A percentile compares a stretch with the other conserved stretches of the same genome.
Evolutionary conservation across 2,329 filamentous ascomycete genomes (phyloP).

Genomic region (Penicillium sp.): DNA sequence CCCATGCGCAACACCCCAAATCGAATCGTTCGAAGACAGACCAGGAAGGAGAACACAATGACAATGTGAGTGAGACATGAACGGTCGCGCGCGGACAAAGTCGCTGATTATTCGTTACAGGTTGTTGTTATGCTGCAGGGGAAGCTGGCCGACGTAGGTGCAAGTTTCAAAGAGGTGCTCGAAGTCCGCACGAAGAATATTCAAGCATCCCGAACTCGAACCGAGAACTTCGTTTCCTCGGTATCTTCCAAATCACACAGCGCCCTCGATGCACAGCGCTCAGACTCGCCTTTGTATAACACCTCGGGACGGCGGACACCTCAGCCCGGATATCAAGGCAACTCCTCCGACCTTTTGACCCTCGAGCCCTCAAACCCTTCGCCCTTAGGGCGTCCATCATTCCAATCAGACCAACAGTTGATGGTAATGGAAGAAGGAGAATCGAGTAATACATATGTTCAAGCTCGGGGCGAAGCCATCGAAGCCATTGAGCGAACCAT

Average conservation of each 20-base stretch:
- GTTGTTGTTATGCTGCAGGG: constrained; percentile 86
- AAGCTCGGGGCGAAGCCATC: constrained; percentile 91
- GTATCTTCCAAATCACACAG: constrained; percentile 75
- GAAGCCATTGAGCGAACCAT: constrained; percentile 97
- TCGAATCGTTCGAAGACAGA: constrained; percentile 50
- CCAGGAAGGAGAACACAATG: constrained; percentile 95
- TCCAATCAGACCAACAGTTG: constrained; percentile 78
- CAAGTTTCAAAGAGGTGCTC: constrained; percentile 95
- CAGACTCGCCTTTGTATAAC: constrained; percentile 82
- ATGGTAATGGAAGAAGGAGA: constrained; percentile 92
- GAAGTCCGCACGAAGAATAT: constrained; percentile 98
- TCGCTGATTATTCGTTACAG: constrained; percentile 29
- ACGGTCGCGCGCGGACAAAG: constrained; percentile 11
- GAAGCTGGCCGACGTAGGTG: constrained; percentile 86
- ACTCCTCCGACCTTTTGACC: constrained; percentile 69
- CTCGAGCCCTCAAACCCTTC: constrained; percentile 67
- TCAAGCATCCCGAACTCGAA: constrained; percentile 84
- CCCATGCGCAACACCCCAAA: constrained; percentile 72
- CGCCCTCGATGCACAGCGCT: constrained; percentile 64
- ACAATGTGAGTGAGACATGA: constrained; percentile 63
- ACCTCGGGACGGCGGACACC: constrained; percentile 69
- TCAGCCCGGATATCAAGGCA: constrained; percentile 52
- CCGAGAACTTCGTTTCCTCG: constrained; percentile 93
- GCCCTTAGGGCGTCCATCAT: constrained; percentile 48
- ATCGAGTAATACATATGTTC: constrained; percentile 82